phyloP scores from a whole-genome alignment of 1,284 basidiomycete species.

The Macrocystidia cucumis region DNA sequence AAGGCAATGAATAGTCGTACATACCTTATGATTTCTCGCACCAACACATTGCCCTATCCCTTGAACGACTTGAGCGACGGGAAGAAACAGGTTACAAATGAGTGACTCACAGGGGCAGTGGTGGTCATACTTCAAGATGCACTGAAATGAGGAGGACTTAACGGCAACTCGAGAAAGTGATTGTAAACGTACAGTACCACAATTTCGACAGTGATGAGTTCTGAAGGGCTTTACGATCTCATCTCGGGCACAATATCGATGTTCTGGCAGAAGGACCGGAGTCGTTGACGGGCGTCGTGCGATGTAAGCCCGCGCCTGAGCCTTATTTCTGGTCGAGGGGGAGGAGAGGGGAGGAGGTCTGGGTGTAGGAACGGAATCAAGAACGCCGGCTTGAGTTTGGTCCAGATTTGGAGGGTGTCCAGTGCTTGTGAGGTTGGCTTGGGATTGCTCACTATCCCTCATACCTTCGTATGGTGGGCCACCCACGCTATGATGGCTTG shows the following conservation, averaged over 20 bases:
- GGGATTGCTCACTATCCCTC: slow-evolving; percentile 1
- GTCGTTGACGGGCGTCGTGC: slow-evolving; percentile 34
- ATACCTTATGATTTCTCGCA: slow-evolving; percentile 69
- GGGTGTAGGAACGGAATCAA: slow-evolving; percentile 11
- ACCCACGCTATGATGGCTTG: slow-evolving; percentile 20
- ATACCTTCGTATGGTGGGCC: slow-evolving; percentile 36
- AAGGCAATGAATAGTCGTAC: slow-evolving; percentile 5
- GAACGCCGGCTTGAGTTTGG: slow-evolving; percentile 9
- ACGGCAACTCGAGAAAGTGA: slow-evolving; percentile 2
- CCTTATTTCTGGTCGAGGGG: slow-evolving; percentile 1
- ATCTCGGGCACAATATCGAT: slow-evolving; percentile 53
- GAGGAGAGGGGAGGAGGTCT: slow-evolving; percentile 1
- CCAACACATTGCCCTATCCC: slow-evolving; percentile 84
- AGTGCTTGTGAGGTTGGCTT: background rate
- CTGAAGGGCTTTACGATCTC: slow-evolving; percentile 59
- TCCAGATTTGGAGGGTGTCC: slow-evolving; percentile 1
- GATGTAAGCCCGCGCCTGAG: slow-evolving; percentile 13
- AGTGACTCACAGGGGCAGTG: slow-evolving; percentile 59
- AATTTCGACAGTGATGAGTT: slow-evolving; percentile 70
- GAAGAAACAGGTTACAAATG: slow-evolving; percentile 1
- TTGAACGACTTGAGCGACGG: slow-evolving; percentile 14
- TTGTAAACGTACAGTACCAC: slow-evolving; percentile 49
- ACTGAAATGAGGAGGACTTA: slow-evolving; percentile 26
- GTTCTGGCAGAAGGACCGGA: slow-evolving; percentile 44
- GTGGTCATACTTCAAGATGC: slow-evolving; percentile 70